Evolutionary conservation across 768 basidiomycete genomes (phyloP).

Genomic region (Sutorius australiensis): DNA sequence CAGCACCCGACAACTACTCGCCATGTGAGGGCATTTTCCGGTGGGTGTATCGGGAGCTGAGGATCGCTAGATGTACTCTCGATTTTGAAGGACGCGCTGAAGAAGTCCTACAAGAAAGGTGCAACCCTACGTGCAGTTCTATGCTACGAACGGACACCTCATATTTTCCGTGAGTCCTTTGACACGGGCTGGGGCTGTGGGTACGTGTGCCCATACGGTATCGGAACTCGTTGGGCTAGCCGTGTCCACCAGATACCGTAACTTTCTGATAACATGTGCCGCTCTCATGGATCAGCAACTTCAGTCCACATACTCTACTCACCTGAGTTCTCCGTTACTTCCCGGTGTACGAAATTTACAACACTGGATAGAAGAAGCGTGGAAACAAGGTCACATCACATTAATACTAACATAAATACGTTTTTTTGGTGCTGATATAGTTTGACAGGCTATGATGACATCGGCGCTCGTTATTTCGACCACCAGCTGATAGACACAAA

Average conservation of each 20-base stretch:
- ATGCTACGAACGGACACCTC: constrained; percentile 59
- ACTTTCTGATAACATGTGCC: constrained; percentile 76
- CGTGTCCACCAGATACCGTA: constrained; percentile 60
- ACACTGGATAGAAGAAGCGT: constrained; percentile 76
- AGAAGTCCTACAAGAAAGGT: constrained; percentile 48
- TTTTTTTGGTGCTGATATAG: background rate
- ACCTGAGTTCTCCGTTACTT: constrained; percentile 51
- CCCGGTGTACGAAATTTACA: constrained; percentile 78
- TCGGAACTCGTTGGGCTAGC: constrained; percentile 4
- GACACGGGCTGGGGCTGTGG: constrained; percentile 74
- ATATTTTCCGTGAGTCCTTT: constrained; percentile 55
- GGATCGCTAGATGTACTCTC: constrained; percentile 55
- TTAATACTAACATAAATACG: background rate
- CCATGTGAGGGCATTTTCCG: constrained; percentile 56
- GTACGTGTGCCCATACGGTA: constrained; percentile 33
- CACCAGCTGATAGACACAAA: constrained; percentile 48
- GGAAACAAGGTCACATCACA: constrained; percentile 52
- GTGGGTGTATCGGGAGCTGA: constrained; percentile 13
- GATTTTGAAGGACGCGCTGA: constrained; percentile 53
- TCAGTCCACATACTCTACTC: constrained; percentile 59
- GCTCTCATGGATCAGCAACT: constrained; percentile 62
- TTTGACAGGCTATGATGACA: constrained; percentile 60
- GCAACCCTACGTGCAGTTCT: constrained; percentile 54
- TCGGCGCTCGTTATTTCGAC: constrained; percentile 61
- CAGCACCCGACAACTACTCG: constrained; percentile 55